These are phyloP conservation scores for Tulasnella sp. DNA, from an alignment of 768 basidiomycete species.

Conservation along the genomic window DNA sequence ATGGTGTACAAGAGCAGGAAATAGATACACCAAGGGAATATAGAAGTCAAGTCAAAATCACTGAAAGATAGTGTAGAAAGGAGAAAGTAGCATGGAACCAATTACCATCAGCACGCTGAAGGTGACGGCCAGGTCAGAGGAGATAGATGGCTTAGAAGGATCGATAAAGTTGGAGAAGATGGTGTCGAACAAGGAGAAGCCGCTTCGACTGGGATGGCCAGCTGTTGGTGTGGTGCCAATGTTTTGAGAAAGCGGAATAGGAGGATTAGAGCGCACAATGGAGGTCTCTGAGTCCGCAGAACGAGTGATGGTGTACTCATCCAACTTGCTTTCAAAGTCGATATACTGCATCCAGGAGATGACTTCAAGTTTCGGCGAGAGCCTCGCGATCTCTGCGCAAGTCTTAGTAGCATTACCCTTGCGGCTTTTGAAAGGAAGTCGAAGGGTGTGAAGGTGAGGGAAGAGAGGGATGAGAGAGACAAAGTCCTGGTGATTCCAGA, in stretches of 20 bases:
- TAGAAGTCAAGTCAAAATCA: no score
- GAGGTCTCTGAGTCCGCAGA: background rate
- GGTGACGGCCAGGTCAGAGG: slow-evolving; percentile 5
- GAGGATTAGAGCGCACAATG: background rate
- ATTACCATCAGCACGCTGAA: slow-evolving; percentile 6
- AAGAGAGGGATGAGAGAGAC: slow-evolving; percentile 9
- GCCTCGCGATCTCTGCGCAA: slow-evolving; percentile 4
- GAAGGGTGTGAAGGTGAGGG: slow-evolving; percentile 3
- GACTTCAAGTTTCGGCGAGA: background rate
- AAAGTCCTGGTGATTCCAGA: slow-evolving; percentile 1
- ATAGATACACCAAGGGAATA: no score
- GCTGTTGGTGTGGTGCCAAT: background rate
- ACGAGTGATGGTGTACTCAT: slow-evolving; percentile 1
- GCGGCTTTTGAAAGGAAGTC: slow-evolving; percentile 7
- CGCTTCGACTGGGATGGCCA: background rate
- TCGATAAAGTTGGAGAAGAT: background rate
- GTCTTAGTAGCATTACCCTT: background rate
- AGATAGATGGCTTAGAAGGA: slow-evolving; percentile 2
- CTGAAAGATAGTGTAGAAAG: background rate
- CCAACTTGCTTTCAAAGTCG: background rate
- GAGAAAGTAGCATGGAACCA: slow-evolving; percentile 7
- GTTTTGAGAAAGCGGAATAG: background rate
- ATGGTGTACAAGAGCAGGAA: no score
- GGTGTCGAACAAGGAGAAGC: slow-evolving; percentile 4
- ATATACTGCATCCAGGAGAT: slow-evolving; percentile 10